Evolutionary conservation across 1,139 yeast genomes (phyloP), one percentile per base, ranked within the genome.

Genomic region (Scheffersomyces parashehatae): DNA sequence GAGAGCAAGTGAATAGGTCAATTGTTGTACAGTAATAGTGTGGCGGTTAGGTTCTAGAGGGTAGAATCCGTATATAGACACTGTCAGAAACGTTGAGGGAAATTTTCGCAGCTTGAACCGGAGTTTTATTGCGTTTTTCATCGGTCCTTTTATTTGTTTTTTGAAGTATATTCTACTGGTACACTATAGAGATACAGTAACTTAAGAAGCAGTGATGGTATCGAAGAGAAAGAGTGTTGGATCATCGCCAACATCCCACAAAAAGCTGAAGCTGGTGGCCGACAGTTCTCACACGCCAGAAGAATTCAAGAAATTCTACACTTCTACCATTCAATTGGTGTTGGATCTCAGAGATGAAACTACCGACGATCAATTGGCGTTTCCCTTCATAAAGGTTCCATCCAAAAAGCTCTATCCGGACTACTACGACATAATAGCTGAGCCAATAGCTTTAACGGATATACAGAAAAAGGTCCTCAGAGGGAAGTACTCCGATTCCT

Each of bases 401-500:
- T 75, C 85, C 31, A 85, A 81, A 57, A 85, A 85, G 52, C 68
- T 79, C 33, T 89, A 87, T 52, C 96, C 97, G 0, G 95, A 88
- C 57, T 93, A 91, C 64, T 87, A 84, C 59, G 77, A 81, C 42
- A 72, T 84, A 46, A 81, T 88, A 30, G 63, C 65, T 24, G 60
- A 68, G n/a, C 95, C 96, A 3, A 78, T 87, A 8, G 82, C 93
- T 1, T 61, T 88, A 10, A 64, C 78, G 38, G 95, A 87, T 51
- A 83, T 85, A 36, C 79, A 73, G 50, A 71, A 62, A 55, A 82
- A 73, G 56, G 65, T 67, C 42, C 60, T 61, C 26, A 63, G 54
- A 37, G 67, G 67, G 13, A 65, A 59, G 32, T 77, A 77, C 47
- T 43, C 62, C 0, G 51, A 50, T 9, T 48, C 50, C 5, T 48